Evolutionary conservation across 2,329 filamentous ascomycete species (phyloP).

Genomic region (Microdochium nivale): DNA sequence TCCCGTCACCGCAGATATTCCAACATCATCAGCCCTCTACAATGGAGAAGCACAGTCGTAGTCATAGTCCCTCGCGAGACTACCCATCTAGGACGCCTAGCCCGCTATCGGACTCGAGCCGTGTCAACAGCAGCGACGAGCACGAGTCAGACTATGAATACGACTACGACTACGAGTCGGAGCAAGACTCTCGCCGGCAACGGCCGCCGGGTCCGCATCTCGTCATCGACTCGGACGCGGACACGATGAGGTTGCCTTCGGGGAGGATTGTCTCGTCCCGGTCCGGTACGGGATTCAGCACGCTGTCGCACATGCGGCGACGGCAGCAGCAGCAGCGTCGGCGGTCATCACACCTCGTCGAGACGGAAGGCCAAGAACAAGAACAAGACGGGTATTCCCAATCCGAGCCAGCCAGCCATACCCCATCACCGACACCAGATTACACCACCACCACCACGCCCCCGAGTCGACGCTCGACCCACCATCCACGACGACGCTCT

Average conservation of each 20-base stretch:
- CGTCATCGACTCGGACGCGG: background rate
- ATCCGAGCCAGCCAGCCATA: background rate
- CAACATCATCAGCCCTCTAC: background rate
- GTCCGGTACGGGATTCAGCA: background rate
- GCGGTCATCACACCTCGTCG: background rate
- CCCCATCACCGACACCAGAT: background rate
- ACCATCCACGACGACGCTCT: background rate
- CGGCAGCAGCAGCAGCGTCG: background rate
- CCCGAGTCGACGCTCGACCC: background rate
- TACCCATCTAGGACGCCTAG: background rate
- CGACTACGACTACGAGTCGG: background rate
- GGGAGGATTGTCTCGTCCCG: constrained; percentile 3
- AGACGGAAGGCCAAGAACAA: background rate
- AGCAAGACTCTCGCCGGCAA: background rate
- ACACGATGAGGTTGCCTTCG: constrained; percentile 2
- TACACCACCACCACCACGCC: background rate
- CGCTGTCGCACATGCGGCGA: background rate
- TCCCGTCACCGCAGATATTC: too few relatives aligned
- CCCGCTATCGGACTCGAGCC: background rate
- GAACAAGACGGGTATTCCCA: background rate
- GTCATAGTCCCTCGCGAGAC: background rate
- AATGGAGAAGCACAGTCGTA: background rate
- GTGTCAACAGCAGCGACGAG: background rate
- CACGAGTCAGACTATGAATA: background rate
- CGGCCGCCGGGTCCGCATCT: background rate